phyloP scores from a whole-genome alignment of 768 basidiomycete genomes.

The Rhizopogon vulgaris region DNA sequence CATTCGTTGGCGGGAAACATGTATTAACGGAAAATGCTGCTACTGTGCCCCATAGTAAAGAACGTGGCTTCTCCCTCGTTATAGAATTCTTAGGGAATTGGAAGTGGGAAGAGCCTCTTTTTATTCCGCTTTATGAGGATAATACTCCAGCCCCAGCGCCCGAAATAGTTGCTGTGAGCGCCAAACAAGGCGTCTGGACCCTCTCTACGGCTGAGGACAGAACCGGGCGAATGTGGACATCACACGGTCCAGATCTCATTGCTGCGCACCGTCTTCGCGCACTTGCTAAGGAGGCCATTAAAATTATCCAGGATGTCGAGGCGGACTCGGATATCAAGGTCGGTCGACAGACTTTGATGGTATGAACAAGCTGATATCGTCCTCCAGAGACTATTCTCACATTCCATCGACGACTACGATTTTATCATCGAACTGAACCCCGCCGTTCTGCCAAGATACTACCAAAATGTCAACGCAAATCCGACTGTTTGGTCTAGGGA shows the following conservation, averaged over 20 bases:
- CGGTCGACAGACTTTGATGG: constrained; percentile 6
- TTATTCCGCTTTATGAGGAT: constrained; percentile 63
- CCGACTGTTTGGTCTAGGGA: constrained; percentile 39
- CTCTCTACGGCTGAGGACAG: constrained; percentile 75
- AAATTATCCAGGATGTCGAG: constrained; percentile 48
- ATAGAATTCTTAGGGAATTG: constrained; percentile 73
- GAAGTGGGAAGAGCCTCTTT: constrained; percentile 73
- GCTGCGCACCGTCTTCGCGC: constrained; percentile 68
- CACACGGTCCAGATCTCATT: constrained; percentile 55
- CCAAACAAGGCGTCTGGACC: constrained; percentile 58
- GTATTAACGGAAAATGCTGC: constrained; percentile 29
- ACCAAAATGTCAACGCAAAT: constrained; percentile 61
- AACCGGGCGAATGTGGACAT: constrained; percentile 74
- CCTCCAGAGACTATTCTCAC: constrained; percentile 72
- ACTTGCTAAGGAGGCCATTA: constrained; percentile 72
- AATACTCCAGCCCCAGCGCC: constrained; percentile 4
- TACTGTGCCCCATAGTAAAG: constrained; percentile 65
- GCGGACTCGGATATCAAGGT: constrained; percentile 56
- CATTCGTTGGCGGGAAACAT: constrained; percentile 56
- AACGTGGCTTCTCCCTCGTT: constrained; percentile 71
- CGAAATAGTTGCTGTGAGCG: constrained; percentile 21
- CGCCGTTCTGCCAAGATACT: constrained; percentile 58
- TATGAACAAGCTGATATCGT: background rate
- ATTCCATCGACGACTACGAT: constrained; percentile 82
- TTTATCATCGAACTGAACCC: constrained; percentile 74